A percentile compares a stretch with the other conserved stretches of the same genome.
Evolutionary conservation across 208 protist genomes (phyloP).

Genomic region (Acanthamoeba sp.): DNA sequence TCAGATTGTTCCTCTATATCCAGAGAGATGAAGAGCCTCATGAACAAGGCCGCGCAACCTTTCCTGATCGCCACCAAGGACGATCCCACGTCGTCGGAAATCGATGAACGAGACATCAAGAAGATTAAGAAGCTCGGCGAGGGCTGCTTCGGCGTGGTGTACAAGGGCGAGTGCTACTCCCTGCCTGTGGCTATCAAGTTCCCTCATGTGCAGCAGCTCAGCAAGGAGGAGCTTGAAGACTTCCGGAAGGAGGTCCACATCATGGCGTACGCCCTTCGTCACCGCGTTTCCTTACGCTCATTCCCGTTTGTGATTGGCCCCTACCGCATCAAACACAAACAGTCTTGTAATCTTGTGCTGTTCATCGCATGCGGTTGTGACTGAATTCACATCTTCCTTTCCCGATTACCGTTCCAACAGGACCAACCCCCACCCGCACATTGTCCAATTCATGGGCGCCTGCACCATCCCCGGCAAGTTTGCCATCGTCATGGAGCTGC

Average conservation of each 20-base stretch:
- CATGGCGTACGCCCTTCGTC: background rate
- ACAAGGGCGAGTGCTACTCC: conserved; percentile 57
- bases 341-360: no score
- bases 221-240: conserved; percentile 51
- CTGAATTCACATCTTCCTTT: background rate
- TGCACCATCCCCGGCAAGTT: conserved; percentile 67
- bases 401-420: background rate
- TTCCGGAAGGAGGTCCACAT: conserved; percentile 47
- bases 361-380: no score
- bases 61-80: conserved; percentile 32
- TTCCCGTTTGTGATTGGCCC: no score
- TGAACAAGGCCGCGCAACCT: background rate
- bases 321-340: no score
- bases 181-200: conserved; percentile 34
- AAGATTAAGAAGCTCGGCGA: conserved; percentile 5
- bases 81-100: conserved; percentile 33
- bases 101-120: conserved; percentile 38
- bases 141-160: conserved; percentile 57
- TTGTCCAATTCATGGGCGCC: conserved; percentile 55
- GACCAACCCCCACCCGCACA: conserved; percentile 59
- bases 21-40: background rate
- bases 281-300: background rate
- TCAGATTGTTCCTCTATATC: no score
- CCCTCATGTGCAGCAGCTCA: conserved; percentile 57
- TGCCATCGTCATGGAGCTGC: conserved; percentile 57